Base-by-base conservation (phyloP, 805 yeast species). In the Wickerhamiella dianesei region DNA sequence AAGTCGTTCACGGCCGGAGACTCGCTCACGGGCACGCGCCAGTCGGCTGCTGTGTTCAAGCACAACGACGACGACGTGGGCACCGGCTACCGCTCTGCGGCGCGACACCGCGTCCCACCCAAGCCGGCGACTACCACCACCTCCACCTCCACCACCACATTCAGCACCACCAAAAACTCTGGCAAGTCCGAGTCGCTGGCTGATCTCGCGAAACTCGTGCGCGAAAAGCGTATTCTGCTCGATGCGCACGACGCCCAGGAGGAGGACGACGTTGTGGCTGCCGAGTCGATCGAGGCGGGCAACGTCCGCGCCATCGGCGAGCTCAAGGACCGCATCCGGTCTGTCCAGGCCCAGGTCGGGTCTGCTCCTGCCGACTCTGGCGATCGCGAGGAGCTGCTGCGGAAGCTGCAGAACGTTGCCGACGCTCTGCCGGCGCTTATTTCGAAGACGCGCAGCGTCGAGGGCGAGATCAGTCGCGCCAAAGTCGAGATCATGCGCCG, bases 351-450 rank as follows among this genome's bases (percentile, higher is more conserved):
- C 3, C 65, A 68, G 14, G 57, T 69, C 12, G 55, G 53, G n/a
- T n/a, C n/a, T n/a, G n/a, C n/a, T n/a, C n/a, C n/a, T n/a, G n/a
- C n/a, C n/a, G n/a, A n/a, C n/a, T n/a, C n/a, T n/a, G n/a, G 53
- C 12, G 48, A 59, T 4, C 61, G 61, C n/a, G 68, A 72, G 37
- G 68, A 69, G n/a, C 64, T 86, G 46, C 64, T 75, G 46, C 61
- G 67, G 3, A 78, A 75, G 56, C 73, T 88, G 55, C 75, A 76
- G 51, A 62, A 62, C n/a, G 70, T 82, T 46, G 76, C 85, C 13
- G 84, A 79, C 48, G 74, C 71, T 56, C 80, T 88, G 35, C 94
- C 96, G 1, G 67, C 67, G 39, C 70, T 92, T 47, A 75, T 88
- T 44, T 65, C 75, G 12, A 73, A 74, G 41, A 80, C 92, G 47